These are phyloP conservation scores for Fusarium piperis DNA, from an alignment of 2,329 filamentous ascomycete genomes.

Conservation along the genomic window DNA sequence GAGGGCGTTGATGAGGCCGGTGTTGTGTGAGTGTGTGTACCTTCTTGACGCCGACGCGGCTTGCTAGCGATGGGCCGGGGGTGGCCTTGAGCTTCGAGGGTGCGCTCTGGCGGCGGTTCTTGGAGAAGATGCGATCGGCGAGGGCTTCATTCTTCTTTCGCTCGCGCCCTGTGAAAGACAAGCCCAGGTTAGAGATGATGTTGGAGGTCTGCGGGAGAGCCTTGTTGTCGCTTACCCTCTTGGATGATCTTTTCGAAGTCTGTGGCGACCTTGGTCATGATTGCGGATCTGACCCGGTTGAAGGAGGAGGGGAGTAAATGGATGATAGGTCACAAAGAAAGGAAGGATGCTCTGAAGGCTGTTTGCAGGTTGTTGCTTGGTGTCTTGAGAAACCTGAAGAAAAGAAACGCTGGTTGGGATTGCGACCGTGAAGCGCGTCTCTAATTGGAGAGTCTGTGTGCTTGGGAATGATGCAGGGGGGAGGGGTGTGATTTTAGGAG, in stretches of 20 bases:
- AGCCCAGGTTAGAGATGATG: slow-evolving; percentile 2
- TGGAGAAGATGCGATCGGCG: slow-evolving; percentile 77
- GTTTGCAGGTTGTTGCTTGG: neutral
- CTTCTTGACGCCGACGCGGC: slow-evolving; percentile 79
- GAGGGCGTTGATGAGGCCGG: neutral
- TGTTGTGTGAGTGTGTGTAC: slow-evolving; percentile 52
- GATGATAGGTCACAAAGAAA: neutral
- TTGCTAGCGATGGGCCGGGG: slow-evolving; percentile 69
- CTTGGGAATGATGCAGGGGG: slow-evolving; percentile 11
- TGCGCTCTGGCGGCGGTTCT: slow-evolving; percentile 67
- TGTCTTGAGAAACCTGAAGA: slow-evolving; percentile 14
- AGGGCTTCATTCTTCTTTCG: slow-evolving; percentile 76
- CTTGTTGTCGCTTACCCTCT: slow-evolving; percentile 51
- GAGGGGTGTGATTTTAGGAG: slow-evolving; percentile 27
- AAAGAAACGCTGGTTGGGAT: slow-evolving; percentile 26
- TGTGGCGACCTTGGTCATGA: slow-evolving; percentile 56
- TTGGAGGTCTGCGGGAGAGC: neutral
- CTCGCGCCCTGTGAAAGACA: slow-evolving; percentile 62
- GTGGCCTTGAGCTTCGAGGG: slow-evolving; percentile 58
- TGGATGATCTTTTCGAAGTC: slow-evolving; percentile 67
- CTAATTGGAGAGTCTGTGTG: slow-evolving; percentile 27
- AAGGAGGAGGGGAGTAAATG: neutral
- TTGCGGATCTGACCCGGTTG: slow-evolving; percentile 12
- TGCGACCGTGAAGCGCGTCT: slow-evolving; percentile 42
- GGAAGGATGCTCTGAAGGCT: neutral